A percentile compares a stretch with the other conserved stretches of the same genome.
phyloP scores from a whole-genome alignment of 805 yeast genomes.

The Candida loeiensis region DNA sequence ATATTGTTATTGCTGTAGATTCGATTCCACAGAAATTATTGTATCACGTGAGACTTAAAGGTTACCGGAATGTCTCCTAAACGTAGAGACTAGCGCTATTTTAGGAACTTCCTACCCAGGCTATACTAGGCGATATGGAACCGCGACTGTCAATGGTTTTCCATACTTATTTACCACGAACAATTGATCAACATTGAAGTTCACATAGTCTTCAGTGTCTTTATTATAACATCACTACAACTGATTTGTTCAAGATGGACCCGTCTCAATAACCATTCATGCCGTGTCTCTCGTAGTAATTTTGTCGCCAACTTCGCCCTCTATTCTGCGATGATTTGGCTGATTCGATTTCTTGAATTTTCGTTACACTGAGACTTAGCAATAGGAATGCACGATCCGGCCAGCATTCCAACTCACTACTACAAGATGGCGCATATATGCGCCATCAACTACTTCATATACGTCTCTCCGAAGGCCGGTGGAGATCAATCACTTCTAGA shows the following conservation, averaged over 20 bases:
- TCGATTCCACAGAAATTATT: neutral
- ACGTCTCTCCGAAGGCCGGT: constrained; percentile 22
- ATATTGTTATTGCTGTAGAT: neutral
- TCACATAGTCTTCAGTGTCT: too few species aligned
- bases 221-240: too few species aligned
- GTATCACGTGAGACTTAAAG: neutral
- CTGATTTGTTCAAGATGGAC: too few species aligned
- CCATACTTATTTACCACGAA: too few species aligned
- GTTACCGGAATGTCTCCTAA: neutral
- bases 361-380: neutral
- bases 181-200: too few species aligned
- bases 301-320: too few species aligned
- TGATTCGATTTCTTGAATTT: constrained; percentile 1
- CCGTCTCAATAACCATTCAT: too few species aligned
- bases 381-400: constrained; percentile 15
- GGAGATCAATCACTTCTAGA: constrained; percentile 38
- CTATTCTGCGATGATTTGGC: neutral
- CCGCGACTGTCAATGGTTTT: too few species aligned
- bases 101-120: too few species aligned
- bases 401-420: constrained; percentile 35
- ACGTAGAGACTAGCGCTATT: too few species aligned
- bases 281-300: too few species aligned
- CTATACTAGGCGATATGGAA: too few species aligned
- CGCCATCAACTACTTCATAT: constrained; percentile 28
- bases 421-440: constrained; percentile 38